These are phyloP conservation scores for Calycina herbarum DNA, from an alignment of 2,329 filamentous ascomycete species.

Conservation along the genomic window DNA sequence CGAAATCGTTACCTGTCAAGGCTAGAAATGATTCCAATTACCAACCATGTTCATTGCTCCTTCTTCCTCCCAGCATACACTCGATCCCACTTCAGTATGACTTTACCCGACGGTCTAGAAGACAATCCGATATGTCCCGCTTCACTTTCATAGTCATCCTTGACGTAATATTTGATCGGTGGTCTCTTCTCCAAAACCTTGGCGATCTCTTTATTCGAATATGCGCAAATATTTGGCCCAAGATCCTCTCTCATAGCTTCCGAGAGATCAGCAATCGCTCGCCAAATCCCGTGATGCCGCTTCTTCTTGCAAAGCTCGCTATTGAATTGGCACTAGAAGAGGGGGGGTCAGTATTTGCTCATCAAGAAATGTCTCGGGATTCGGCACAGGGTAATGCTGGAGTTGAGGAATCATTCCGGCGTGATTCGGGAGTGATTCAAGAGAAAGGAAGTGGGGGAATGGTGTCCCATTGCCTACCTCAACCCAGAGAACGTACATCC, in stretches of 20 bases:
- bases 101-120: constrained; percentile 11
- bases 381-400: too few relatives aligned
- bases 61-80: constrained; percentile 13
- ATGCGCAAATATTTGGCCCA: constrained; percentile 18
- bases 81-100: constrained; percentile 16
- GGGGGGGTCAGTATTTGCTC: too few relatives aligned
- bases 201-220: constrained; percentile 19
- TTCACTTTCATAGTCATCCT: constrained; percentile 2
- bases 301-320: constrained; percentile 23
- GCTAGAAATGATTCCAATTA: background rate
- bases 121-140: constrained; percentile 22
- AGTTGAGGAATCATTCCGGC: too few relatives aligned
- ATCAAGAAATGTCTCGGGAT: too few relatives aligned
- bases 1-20: too few relatives aligned
- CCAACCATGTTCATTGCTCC: background rate
- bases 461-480: background rate
- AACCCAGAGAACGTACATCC: constrained; percentile 21
- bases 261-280: constrained; percentile 21
- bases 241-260: constrained; percentile 24
- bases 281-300: constrained; percentile 18
- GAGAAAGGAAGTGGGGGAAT: too few relatives aligned
- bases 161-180: constrained; percentile 19
- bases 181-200: constrained; percentile 16
- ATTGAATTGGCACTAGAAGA: constrained; percentile 13
- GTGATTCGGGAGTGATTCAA: too few relatives aligned